Conservation (phyloP, 352 stramenopile genomes). For the Elongisporangium prolatum region DNA sequence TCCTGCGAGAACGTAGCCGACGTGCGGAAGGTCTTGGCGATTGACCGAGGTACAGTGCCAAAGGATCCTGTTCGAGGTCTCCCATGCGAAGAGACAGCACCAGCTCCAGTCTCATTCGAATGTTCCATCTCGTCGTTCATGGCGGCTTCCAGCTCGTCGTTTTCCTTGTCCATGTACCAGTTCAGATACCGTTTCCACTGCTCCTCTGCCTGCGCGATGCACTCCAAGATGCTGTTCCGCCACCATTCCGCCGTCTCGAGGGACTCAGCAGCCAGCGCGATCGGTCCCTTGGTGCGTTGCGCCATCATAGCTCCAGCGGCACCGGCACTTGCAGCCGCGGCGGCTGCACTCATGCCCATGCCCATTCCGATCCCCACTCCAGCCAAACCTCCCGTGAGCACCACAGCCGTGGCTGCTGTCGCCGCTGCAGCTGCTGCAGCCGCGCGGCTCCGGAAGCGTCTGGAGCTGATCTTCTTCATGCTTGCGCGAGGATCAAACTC, state of each 20-base stretch:
- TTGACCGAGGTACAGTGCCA: conserved; percentile 66
- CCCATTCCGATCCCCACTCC: conserved; percentile 76
- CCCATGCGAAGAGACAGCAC: background rate
- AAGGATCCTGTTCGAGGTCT: conserved; percentile 53
- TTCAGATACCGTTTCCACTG: conserved; percentile 84
- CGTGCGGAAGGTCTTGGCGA: conserved; percentile 73
- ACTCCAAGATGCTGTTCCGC: conserved; percentile 83
- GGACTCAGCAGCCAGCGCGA: conserved; percentile 76
- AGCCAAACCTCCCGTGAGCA: conserved; percentile 71
- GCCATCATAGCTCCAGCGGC: conserved; percentile 66
- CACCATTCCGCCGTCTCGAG: conserved; percentile 82
- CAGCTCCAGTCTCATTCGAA: background rate
- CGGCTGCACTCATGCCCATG: conserved; percentile 77
- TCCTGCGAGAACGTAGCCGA: conserved; percentile 77
- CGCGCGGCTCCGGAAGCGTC: conserved; percentile 59
- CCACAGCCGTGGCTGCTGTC: conserved; percentile 70
- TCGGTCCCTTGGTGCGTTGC: conserved; percentile 59
- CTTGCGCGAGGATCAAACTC: conserved; percentile 37
- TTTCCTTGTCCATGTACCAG: conserved; percentile 84
- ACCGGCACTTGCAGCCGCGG: conserved; percentile 65
- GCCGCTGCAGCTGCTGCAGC: conserved; percentile 63
- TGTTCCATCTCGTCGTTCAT: conserved; percentile 15
- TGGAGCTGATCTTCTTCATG: conserved; percentile 42
- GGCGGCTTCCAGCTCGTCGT: conserved; percentile 22
- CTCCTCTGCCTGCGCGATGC: conserved; percentile 77